These are phyloP conservation scores for Psilocybe subaeruginosa DNA, from an alignment of 768 basidiomycete genomes.

Conservation along the genomic window DNA sequence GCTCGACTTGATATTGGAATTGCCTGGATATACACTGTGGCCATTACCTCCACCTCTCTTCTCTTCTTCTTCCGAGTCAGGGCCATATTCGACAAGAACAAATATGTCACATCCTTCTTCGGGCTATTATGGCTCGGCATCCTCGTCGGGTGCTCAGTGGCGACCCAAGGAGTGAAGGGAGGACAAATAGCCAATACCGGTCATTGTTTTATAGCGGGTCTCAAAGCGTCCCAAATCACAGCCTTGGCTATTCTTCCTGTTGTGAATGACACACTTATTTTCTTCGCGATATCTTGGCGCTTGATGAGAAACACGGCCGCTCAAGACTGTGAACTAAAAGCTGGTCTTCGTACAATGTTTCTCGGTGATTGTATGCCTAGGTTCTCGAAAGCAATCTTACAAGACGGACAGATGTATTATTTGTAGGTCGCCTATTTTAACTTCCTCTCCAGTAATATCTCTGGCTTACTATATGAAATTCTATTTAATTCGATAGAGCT, in stretches of 20 bases:
- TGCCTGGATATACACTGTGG: neutral
- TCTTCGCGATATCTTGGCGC: slow-evolving; percentile 29
- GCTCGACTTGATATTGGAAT: neutral
- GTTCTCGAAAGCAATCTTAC: slow-evolving; percentile 24
- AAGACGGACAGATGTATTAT: slow-evolving; percentile 34
- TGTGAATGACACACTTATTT: slow-evolving; percentile 29
- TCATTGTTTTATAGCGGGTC: slow-evolving; percentile 21
- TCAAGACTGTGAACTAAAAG: neutral
- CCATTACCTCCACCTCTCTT: slow-evolving; percentile 7
- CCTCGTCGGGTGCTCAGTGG: slow-evolving; percentile 20
- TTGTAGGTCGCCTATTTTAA: neutral
- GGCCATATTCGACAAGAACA: slow-evolving; percentile 10
- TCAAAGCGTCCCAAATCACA: slow-evolving; percentile 9
- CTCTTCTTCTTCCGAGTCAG: slow-evolving; percentile 10
- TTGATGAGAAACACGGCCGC: neutral
- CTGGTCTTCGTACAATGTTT: slow-evolving; percentile 3
- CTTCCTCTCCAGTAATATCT: too few species aligned
- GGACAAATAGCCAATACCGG: slow-evolving; percentile 20
- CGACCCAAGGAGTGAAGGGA: slow-evolving; percentile 19
- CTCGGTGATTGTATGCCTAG: slow-evolving; percentile 23
- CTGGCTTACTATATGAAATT: too few species aligned
- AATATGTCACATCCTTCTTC: slow-evolving; percentile 22
- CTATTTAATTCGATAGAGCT: neutral
- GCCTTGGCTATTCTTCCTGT: slow-evolving; percentile 16
- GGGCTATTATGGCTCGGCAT: slow-evolving; percentile 29